phyloP scores from a whole-genome alignment of 352 stramenopile species.

The Elongisporangium prolatum region DNA sequence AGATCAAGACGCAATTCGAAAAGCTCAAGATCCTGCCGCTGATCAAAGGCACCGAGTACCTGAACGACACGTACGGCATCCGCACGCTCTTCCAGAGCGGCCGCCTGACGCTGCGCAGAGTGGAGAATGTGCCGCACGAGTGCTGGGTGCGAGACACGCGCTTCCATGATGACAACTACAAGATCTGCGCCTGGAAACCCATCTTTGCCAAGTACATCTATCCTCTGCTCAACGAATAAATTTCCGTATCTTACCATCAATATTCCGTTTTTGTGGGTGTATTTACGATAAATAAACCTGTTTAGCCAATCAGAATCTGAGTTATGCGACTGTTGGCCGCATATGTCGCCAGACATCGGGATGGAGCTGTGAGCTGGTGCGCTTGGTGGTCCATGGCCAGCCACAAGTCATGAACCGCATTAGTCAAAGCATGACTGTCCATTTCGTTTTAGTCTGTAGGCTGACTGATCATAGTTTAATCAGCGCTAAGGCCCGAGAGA shows the following conservation, averaged over 20 bases:
- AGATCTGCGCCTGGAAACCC: constrained; percentile 5
- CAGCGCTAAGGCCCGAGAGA: neutral
- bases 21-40: constrained; percentile 22
- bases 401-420: neutral
- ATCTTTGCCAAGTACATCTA: constrained; percentile 11
- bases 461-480: neutral
- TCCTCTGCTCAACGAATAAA: constrained; percentile 4
- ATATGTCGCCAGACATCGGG: neutral
- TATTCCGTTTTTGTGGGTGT: too few relatives aligned
- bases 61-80: constrained; percentile 30
- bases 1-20: constrained; percentile 26
- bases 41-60: constrained; percentile 29
- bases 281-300: neutral
- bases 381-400: neutral
- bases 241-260: neutral
- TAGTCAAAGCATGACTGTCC: neutral
- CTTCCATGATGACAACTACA: neutral
- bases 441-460: neutral
- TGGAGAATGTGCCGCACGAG: constrained; percentile 31
- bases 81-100: constrained; percentile 26
- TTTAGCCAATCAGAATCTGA: neutral
- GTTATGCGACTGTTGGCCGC: neutral
- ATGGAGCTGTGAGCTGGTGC: neutral
- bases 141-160: constrained; percentile 26
- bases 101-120: constrained; percentile 16